Percentiles rank a stretch among this genome's conserved stretches.
phyloP scores from a whole-genome alignment of 176 grass and related monocot genomes.

The Paspalum vaginatum region DNA sequence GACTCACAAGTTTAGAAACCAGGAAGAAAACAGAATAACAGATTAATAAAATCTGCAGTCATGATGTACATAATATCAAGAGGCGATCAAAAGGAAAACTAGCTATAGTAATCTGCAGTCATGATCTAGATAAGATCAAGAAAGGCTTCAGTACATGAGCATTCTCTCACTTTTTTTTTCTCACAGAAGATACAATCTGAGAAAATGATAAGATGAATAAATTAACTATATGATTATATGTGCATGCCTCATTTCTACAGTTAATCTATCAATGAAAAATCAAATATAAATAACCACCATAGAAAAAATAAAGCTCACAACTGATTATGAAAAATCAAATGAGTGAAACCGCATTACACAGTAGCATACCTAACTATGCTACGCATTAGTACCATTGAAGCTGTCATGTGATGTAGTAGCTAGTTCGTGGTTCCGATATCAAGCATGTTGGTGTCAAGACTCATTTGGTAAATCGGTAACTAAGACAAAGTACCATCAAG shows the following conservation, averaged over 20 bases:
- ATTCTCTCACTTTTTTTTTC: conserved; percentile 2
- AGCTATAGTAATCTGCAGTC: neutral
- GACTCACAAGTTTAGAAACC: neutral
- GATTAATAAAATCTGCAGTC: neutral
- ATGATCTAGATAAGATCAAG: neutral
- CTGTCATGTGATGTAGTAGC: neutral
- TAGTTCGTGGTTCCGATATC: conserved; percentile 12
- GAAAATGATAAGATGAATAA: conserved; percentile 4
- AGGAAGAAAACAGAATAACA: conserved; percentile 16
- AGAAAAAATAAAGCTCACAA: neutral
- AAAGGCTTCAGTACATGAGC: conserved; percentile 11
- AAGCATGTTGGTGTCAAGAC: conserved; percentile 1
- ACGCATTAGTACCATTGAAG: neutral
- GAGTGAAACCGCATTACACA: neutral
- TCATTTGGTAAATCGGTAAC: conserved; percentile 24
- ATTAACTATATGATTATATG: neutral
- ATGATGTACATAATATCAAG: neutral
- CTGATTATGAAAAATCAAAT: neutral
- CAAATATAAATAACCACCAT: conserved; percentile 9
- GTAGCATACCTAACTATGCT: conserved; percentile 19
- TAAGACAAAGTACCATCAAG: neutral
- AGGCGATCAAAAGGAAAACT: neutral
- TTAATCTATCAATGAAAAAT: neutral
- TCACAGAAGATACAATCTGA: conserved; percentile 8
- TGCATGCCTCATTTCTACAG: neutral